Evolutionary conservation across 163 green algal genomes (phyloP).

Genomic region (Scenedesmus sp.): DNA sequence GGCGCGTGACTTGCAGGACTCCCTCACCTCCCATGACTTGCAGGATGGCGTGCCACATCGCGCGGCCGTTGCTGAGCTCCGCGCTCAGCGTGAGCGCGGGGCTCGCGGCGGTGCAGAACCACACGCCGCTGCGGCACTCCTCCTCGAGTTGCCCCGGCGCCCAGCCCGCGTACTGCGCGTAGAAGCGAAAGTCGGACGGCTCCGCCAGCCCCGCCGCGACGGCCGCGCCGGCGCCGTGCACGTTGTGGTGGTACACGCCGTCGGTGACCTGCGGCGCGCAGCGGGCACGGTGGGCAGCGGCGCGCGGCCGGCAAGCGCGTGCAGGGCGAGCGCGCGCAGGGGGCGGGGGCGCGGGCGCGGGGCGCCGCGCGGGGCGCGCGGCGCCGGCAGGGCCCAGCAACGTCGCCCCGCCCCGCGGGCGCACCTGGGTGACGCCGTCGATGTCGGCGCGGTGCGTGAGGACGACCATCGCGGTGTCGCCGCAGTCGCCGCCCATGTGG

Average conservation of each 20-base stretch:
- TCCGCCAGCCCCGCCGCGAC: conserved; percentile 17
- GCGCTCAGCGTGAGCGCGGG: conserved; percentile 30
- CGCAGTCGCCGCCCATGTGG: conserved; percentile 41
- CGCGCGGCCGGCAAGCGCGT: no score
- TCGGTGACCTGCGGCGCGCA: conserved; percentile 9
- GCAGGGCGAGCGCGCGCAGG: not conserved
- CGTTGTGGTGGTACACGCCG: conserved; percentile 42
- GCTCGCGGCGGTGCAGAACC: conserved; percentile 44
- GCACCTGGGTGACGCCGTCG: conserved; percentile 16
- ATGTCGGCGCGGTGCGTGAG: conserved; percentile 37
- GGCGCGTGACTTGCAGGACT: no score
- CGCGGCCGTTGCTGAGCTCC: conserved; percentile 22
- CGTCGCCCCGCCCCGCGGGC: not conserved
- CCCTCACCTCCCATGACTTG: conserved; percentile 39
- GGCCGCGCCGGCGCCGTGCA: conserved; percentile 12
- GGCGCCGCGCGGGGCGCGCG: no score
- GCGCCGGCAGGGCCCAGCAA: not conserved
- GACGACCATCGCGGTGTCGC: conserved; percentile 43
- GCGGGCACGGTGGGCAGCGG: not conserved
- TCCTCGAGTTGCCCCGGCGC: conserved; percentile 36
- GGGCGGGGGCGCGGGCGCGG: no score
- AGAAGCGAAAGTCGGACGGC: conserved; percentile 37
- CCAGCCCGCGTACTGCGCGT: conserved; percentile 45
- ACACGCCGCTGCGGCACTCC: conserved; percentile 33
- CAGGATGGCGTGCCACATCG: conserved; percentile 38